Base-by-base conservation (phyloP, 2,329 filamentous ascomycete genomes). In the Colletotrichum lupini region DNA sequence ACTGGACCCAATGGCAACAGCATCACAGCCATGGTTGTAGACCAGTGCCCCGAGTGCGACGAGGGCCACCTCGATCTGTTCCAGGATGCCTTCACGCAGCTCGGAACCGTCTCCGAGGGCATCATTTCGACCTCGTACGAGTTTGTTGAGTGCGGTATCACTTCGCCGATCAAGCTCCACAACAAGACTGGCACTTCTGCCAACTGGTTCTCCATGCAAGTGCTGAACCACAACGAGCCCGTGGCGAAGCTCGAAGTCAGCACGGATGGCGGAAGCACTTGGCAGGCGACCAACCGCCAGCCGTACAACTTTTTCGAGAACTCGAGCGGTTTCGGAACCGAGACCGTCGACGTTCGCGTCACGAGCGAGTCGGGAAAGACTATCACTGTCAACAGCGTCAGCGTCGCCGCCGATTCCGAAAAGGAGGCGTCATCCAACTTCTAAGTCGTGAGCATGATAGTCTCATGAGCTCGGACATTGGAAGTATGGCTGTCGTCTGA, bases 301-400 rank as follows among this genome's bases (percentile, higher is more conserved):
- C 80, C 83, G 32, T 90, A 90, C 79, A 89, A 92, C 84, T 93
- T 86, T 82, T 93, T 92, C 58, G 87, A 92, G 84, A 86, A 91
- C 76, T 70, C 82, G 0, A 83, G 84, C 70, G 91, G 91, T 0
- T 91, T 90, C 76, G 88, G 89, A 0, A 86, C 85, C 0, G 80
- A 84, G 9, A 85, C 80, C 3, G 88, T 92, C 1, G 85, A 88
- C 75, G 84, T 92, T 46, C 86, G 85, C 73, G 84, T 92, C 49
- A 92, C 89, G 1, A 87, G 87, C 73, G 78, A 82, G 3, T 84
- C 84, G 56, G 90, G 91, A 1, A 83, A 85, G 75, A 83, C 78
- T 0, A 82, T 92, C 14, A 81, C 84, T 7, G 86, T 92, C 8
- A 87, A 87, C 74, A 80, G 83, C 24, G 88, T 92, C 2, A 82